Evolutionary conservation across 305 asterid species (phyloP), one percentile per base, ranked within the genome.

Genomic region (Coffea humblotiana): DNA sequence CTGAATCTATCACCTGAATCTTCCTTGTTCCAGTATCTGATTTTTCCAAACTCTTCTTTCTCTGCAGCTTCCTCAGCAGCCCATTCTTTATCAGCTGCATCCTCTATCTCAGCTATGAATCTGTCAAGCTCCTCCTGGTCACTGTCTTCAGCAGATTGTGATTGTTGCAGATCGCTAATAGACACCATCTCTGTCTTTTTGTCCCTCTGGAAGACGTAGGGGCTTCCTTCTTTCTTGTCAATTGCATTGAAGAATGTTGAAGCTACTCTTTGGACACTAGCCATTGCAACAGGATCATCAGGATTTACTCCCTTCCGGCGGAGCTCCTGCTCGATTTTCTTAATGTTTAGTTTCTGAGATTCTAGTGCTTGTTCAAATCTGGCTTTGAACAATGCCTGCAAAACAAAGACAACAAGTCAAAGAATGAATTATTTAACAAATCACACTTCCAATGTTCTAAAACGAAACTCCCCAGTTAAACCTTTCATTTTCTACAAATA

Each of bases 251-350:
- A 95, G 85, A 95, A 95, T 32, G 97, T 95, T 77, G 96, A 91
- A 70, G 99, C 99, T 81, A 93, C 97, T 85, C 97, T 91, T 86
- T 91, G 99, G 85, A 95, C 93, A 90, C 99, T 95, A 81, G 98
- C 99, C 94, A 94, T 90, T 81, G 98, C 97, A 69, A 92, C 95
- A 25, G 99, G 98, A 82, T 95, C 99, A 23, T 93, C 97, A 13
- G 98, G 99, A 86, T 93, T 95, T 70, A 91, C 87, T 78, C 99
- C 99, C 82, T 88, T 95, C 80, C 96, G 84, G 35, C 98, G 90
- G 45, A 95, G 97, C 80, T 92, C 97, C 82, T 93, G 99, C 82
- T 93, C 99, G 16, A 78, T 84, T 84, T 95, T 92, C 93, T 95
- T 93, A 79, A 95, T 95, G 89, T 95, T 95, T 29, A 93, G 88